Percentiles rank a stretch among this genome's conserved stretches.
Evolutionary conservation across 768 basidiomycete genomes (phyloP).

Genomic region (Boletus speciosus): DNA sequence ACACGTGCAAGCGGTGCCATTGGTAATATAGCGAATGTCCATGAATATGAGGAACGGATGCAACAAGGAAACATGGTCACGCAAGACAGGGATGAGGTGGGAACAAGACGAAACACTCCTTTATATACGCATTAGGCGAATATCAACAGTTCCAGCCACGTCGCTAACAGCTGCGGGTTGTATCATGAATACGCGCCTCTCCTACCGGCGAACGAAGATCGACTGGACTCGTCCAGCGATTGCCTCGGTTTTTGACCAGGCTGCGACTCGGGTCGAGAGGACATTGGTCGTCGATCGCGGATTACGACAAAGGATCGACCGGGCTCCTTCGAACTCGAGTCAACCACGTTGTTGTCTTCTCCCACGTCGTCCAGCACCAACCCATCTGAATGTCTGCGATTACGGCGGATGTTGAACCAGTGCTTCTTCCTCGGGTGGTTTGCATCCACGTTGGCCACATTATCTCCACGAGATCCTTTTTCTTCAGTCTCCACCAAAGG

Average conservation of each 20-base stretch:
- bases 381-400: slow-evolving; percentile 59
- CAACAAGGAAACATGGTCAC: slow-evolving; percentile 13
- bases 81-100: not conserved
- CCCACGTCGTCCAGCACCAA: slow-evolving; percentile 32
- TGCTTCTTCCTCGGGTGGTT: slow-evolving; percentile 57
- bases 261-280: slow-evolving; percentile 24
- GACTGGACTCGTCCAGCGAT: slow-evolving; percentile 30
- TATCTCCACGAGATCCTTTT: slow-evolving; percentile 17
- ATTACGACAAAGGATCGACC: slow-evolving; percentile 67
- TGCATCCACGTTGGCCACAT: slow-evolving; percentile 36
- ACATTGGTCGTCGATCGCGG: slow-evolving; percentile 48
- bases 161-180: not conserved
- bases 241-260: slow-evolving; percentile 23
- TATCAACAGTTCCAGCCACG: slow-evolving; percentile 9
- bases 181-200: slow-evolving; percentile 28
- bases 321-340: slow-evolving; percentile 34
- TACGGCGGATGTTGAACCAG: slow-evolving; percentile 66
- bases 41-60: slow-evolving; percentile 16
- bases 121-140: slow-evolving; percentile 15
- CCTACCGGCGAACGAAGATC: slow-evolving; percentile 26
- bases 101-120: not conserved
- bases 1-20: slow-evolving; percentile 25
- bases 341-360: slow-evolving; percentile 23
- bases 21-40: slow-evolving; percentile 25
- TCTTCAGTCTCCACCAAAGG: slow-evolving; percentile 19